Base-by-base conservation (phyloP, 352 stramenopile species). In the Pythium graminicola region DNA sequence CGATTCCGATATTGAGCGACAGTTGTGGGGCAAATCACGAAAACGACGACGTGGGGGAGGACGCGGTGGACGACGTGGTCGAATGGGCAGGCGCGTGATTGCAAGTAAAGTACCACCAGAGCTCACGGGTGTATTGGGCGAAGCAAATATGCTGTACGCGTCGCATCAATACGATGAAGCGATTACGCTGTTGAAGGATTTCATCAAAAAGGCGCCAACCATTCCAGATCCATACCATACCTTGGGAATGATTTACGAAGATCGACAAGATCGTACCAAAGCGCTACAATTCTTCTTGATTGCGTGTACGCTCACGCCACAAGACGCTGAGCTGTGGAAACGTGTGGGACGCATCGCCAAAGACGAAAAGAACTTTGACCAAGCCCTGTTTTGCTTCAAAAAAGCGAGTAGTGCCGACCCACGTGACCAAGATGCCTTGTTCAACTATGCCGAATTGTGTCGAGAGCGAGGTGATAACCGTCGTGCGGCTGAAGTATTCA, bases 181-280 rank as follows among this genome's bases (percentile, higher is more conserved):
- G 3, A 90, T 93, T 49, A 32, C 69, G 19, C 29, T 92, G 57
- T 65, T 94, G 1, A 93, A 93, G 52, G 82, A 93, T 45, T 93
- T 93, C 47, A 90, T 93, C 54, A 93, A 93, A 64, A 91, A 91
- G 56, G 82, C 82, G 13, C 82, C 82, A 58, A 93, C 80, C 1
- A 89, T 93, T 42, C 82, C 82, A 1, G 82, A 93, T 47, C 82
- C 82, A 39, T 94, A 94, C 42, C 81, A 94, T 41, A 94, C 83
- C 7, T 60, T 94, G 6, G 81, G 81, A 10, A 87, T 94, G 76
- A 92, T 93, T 47, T 92, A 93, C 57, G 81, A 93, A 66, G 81
- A 93, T 43, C 71, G 80, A 23, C 69, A 90, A 45, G 79, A 93
- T 42, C 66, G 76, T 5, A 76, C 75, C 1, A 93, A 93, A 62